Evolutionary conservation across 371 early-diverging fungal species (phyloP).

Genomic region (Mortierella sp.): DNA sequence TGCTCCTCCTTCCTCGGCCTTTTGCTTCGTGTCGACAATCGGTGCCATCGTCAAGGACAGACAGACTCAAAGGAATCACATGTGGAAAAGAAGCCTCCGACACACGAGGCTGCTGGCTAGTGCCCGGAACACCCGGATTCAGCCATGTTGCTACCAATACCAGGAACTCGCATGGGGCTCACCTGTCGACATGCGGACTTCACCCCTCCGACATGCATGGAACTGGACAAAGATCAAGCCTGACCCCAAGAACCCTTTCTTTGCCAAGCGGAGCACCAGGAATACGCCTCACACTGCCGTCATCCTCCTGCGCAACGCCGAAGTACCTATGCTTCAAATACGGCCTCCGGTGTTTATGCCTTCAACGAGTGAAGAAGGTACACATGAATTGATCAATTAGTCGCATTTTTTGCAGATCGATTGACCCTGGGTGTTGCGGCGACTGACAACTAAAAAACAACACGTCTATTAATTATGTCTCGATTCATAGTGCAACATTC

Average conservation of each 20-base stretch:
- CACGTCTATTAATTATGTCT: too few relatives aligned
- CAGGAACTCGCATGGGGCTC: conserved; percentile 12
- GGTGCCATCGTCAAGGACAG: not conserved
- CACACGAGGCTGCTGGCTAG: conserved; percentile 21
- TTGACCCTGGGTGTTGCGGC: not conserved
- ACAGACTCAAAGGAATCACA: not conserved
- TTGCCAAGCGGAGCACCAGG: conserved; percentile 44
- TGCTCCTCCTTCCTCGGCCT: not conserved
- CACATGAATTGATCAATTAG: not conserved
- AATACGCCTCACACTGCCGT: conserved; percentile 49
- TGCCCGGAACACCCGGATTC: conserved; percentile 28
- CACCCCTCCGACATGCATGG: conserved; percentile 39
- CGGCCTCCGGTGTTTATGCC: conserved; percentile 51
- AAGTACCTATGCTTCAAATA: conserved; percentile 53
- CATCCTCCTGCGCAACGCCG: conserved; percentile 50
- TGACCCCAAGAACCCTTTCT: conserved; percentile 56
- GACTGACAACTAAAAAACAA: not conserved
- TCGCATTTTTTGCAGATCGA: not conserved
- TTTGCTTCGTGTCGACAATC: not conserved
- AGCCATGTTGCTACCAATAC: conserved; percentile 34
- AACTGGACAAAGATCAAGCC: conserved; percentile 57
- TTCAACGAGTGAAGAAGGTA: conserved; percentile 46
- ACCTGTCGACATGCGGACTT: not conserved
- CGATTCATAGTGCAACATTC: conserved; percentile 39
- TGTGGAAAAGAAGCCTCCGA: conserved; percentile 53